These are phyloP conservation scores for Thozetella sp. DNA, from an alignment of 495 filamentous ascomycete species.

Conservation along the genomic window DNA sequence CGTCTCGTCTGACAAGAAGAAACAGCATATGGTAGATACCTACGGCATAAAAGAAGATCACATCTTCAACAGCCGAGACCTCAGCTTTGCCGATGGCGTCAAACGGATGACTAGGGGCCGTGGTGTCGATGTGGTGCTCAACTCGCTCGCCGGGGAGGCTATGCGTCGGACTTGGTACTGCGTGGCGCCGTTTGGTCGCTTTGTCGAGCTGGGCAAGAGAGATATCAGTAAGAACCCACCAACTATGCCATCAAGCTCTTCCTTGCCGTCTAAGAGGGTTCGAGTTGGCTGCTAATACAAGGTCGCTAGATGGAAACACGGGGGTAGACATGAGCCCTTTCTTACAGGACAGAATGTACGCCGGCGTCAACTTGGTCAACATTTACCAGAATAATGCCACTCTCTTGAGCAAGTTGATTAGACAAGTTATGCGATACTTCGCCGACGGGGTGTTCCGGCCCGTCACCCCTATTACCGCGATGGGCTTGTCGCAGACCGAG, in stretches of 20 bases:
- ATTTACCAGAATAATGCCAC: background rate
- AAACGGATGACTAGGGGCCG: constrained; percentile 44
- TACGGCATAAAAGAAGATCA: constrained; percentile 53
- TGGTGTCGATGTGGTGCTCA: constrained; percentile 68
- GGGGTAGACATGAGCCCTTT: background rate
- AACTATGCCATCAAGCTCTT: too few species aligned
- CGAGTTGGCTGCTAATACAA: too few species aligned
- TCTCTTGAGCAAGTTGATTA: background rate
- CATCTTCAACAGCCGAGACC: constrained; percentile 54
- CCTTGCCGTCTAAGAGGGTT: too few species aligned
- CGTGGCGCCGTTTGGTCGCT: constrained; percentile 46
- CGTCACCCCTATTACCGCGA: constrained; percentile 39
- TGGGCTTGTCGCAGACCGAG: constrained; percentile 53
- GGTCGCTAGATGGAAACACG: background rate
- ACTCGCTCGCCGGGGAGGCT: constrained; percentile 52
- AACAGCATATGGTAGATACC: constrained; percentile 43
- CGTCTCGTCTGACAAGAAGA: constrained; percentile 53
- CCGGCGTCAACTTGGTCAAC: background rate
- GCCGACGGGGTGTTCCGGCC: constrained; percentile 28
- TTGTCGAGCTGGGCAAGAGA: constrained; percentile 45
- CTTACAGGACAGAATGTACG: background rate
- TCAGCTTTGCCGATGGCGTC: constrained; percentile 48
- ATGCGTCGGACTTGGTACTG: constrained; percentile 48
- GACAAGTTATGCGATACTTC: background rate
- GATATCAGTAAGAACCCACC: background rate